These are phyloP conservation scores for Termitomyces heimii DNA, from an alignment of 768 basidiomycete genomes.

Conservation along the genomic window DNA sequence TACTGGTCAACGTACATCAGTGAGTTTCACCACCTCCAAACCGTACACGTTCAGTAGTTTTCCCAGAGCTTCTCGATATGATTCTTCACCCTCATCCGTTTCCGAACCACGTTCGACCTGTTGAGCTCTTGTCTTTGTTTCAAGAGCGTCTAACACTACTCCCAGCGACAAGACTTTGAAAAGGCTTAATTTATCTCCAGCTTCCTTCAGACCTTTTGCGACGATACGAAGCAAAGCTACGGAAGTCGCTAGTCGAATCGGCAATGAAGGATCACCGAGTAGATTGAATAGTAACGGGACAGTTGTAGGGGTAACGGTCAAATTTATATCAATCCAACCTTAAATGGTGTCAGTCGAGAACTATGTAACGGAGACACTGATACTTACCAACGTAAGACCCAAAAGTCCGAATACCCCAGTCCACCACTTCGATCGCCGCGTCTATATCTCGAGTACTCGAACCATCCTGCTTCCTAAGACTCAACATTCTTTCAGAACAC, in stretches of 20 bases:
- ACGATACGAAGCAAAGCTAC: slow-evolving; percentile 78
- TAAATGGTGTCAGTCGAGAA: not conserved
- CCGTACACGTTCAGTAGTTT: slow-evolving; percentile 79
- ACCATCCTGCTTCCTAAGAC: slow-evolving; percentile 41
- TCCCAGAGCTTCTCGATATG: slow-evolving; percentile 85
- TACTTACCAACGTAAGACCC: slow-evolving; percentile 90
- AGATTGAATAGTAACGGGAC: slow-evolving; percentile 81
- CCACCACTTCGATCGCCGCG: slow-evolving; percentile 71
- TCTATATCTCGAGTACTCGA: slow-evolving; percentile 48
- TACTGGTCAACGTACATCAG: slow-evolving; percentile 54
- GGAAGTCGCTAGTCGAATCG: slow-evolving; percentile 80
- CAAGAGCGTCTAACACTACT: slow-evolving; percentile 75
- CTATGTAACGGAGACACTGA: not conserved
- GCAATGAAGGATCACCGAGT: slow-evolving; percentile 69
- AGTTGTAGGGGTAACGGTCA: slow-evolving; percentile 88
- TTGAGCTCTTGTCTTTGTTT: slow-evolving; percentile 65
- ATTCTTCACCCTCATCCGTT: slow-evolving; percentile 83
- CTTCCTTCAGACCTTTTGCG: slow-evolving; percentile 91
- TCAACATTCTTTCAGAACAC: slow-evolving; percentile 51
- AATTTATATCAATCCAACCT: slow-evolving; percentile 98
- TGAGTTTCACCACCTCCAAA: slow-evolving; percentile 73
- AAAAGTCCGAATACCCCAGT: slow-evolving; percentile 90
- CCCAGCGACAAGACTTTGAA: slow-evolving; percentile 85
- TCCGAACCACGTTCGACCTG: slow-evolving; percentile 61
- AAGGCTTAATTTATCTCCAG: slow-evolving; percentile 82